Conservation (phyloP, 371 early-diverging fungal genomes). For the Batkoa obscura region DNA sequence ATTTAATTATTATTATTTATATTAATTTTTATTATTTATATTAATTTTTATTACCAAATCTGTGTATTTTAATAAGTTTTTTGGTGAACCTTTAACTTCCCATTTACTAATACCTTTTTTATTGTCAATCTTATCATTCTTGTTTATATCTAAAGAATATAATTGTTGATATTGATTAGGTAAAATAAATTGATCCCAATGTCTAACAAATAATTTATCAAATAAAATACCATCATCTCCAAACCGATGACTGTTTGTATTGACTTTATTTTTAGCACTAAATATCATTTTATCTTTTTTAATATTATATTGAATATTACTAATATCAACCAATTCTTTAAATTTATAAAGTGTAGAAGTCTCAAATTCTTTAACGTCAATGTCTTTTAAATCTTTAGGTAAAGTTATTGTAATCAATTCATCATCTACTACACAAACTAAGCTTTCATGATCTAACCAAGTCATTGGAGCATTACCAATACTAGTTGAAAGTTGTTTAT, state of each 20-base stretch:
- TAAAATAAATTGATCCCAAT: slow-evolving; percentile 37
- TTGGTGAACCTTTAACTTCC: slow-evolving; percentile 13
- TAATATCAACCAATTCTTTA: too few species aligned
- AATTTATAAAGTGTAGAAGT: background rate
- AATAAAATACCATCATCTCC: slow-evolving; percentile 26
- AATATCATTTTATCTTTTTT: background rate
- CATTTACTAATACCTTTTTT: slow-evolving; percentile 11
- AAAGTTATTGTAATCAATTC: background rate
- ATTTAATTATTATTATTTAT: background rate
- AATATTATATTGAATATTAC: too few species aligned
- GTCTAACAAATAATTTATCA: slow-evolving; percentile 43
- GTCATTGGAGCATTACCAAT: background rate
- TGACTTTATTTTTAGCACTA: background rate
- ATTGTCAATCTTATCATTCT: slow-evolving; percentile 9
- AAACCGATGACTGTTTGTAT: background rate
- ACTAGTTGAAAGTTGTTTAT: background rate
- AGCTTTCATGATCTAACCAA: background rate
- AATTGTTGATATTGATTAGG: slow-evolving; percentile 31
- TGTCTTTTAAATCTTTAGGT: background rate
- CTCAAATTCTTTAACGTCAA: background rate
- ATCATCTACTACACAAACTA: background rate
- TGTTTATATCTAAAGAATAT: slow-evolving; percentile 25
- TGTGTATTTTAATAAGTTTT: slow-evolving; percentile 26
- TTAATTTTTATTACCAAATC: slow-evolving; percentile 12
- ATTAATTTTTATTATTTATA: too few species aligned